Base-by-base conservation (phyloP, 257 asterid species). In the Jacaranda mimosifolia region DNA sequence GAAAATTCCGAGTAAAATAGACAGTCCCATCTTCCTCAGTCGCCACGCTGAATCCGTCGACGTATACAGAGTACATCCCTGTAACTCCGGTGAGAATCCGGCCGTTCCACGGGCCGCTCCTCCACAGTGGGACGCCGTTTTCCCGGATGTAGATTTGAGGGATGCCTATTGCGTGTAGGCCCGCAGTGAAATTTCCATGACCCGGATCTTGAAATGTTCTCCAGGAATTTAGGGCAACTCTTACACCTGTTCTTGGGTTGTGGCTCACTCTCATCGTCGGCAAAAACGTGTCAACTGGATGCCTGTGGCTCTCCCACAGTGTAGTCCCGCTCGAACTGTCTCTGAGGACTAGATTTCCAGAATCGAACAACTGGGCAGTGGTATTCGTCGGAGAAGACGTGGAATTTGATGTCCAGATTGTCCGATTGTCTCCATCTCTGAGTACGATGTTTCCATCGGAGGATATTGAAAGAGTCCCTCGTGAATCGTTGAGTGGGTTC, bases 91-190 rank as follows among this genome's bases (percentile, higher is more conserved):
- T 76, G 1, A 83, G 77, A 15, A 68, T 59, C 62, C 68, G 79
- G n/a, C 86, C 86, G 62, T 79, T 83, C 86, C 86, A 83, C 46
- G 84, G 86, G 14, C 86, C 96, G 42, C 87, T 84, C 36, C 94
- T 84, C 92, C 89, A 86, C 63, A 52, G 11, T 19, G 71, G 76
- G 1, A 60, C 56, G 13, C 68, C 81, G 42, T 83, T 64, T 2
- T 80, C 62, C 91, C 90, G 79, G 6, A 84, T 45, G 60, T 75
- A 78, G 12, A 85, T 0, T 35, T 89, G 89, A 0, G 90, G 87
- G 36, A 80, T 36, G 13, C 71, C 75, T 9, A 7, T 8, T 0
- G 67, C 83, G 26, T 78, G 9, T 3, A 75, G 76, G 0, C 73
- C 84, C 53, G 78, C 1, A 4, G 87, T 77, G 78, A 83, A 89